Conservation (phyloP, 2,329 filamentous ascomycete species). For the Verticillium klebahnii region DNA sequence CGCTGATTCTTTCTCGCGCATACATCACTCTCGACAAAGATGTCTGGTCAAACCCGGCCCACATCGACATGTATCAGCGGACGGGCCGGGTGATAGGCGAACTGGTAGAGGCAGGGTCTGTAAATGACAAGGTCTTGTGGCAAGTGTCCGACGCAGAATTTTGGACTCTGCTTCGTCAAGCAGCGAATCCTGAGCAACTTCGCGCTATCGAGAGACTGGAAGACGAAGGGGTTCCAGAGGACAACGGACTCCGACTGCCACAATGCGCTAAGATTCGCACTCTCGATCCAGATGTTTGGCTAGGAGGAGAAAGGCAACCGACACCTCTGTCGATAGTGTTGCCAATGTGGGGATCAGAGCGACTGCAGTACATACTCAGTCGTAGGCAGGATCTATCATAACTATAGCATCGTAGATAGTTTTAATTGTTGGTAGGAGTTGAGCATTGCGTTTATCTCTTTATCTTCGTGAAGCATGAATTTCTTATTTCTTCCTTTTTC, state of each 20-base stretch:
- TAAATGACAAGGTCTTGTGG: slow-evolving; percentile 27
- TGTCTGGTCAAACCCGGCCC: slow-evolving; percentile 31
- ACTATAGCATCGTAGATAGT: no score
- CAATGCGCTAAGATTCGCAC: slow-evolving; percentile 5
- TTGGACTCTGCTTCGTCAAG: slow-evolving; percentile 23
- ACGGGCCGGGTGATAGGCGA: slow-evolving; percentile 27
- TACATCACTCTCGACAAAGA: slow-evolving; percentile 28
- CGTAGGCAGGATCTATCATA: no score
- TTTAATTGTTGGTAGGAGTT: no score
- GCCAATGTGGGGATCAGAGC: background rate
- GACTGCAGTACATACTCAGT: no score
- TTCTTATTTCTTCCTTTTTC: no score
- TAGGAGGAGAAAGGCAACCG: slow-evolving; percentile 3
- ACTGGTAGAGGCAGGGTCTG: slow-evolving; percentile 13
- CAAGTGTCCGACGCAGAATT: slow-evolving; percentile 27
- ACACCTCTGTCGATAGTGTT: background rate
- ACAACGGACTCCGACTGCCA: slow-evolving; percentile 5
- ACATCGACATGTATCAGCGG: slow-evolving; percentile 26
- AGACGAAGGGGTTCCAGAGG: slow-evolving; percentile 3
- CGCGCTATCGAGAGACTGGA: slow-evolving; percentile 6
- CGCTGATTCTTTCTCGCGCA: slow-evolving; percentile 23
- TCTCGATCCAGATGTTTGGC: slow-evolving; percentile 16
- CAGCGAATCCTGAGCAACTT: slow-evolving; percentile 9
- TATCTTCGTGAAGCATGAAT: no score
- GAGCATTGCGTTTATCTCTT: no score